Conservation (phyloP, 2,329 filamentous ascomycete genomes). For the Botrytis fabae region DNA sequence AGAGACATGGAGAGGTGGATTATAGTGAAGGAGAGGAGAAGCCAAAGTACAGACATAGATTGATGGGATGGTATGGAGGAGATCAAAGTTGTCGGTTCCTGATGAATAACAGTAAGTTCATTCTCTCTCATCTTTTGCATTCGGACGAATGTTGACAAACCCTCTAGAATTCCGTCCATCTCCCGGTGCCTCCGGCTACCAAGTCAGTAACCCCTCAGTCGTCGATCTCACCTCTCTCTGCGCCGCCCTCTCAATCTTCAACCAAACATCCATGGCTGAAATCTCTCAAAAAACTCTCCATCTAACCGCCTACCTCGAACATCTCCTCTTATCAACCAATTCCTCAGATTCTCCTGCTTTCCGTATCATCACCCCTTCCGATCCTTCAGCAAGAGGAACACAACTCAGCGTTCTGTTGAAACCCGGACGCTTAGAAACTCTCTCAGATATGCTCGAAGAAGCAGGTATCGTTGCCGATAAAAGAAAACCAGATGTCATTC, state of each 20-base stretch:
- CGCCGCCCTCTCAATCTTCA: slow-evolving; percentile 73
- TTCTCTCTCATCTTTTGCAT: slow-evolving; percentile 21
- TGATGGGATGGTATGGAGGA: slow-evolving; percentile 86
- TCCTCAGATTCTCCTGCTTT: slow-evolving; percentile 41
- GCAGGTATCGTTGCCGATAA: slow-evolving; percentile 78
- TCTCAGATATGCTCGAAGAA: slow-evolving; percentile 63
- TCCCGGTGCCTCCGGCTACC: slow-evolving; percentile 75
- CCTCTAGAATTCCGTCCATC: slow-evolving; percentile 67
- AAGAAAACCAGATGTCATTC: slow-evolving; percentile 80
- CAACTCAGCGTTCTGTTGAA: slow-evolving; percentile 74
- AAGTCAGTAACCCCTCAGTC: slow-evolving; percentile 81
- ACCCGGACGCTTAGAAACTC: slow-evolving; percentile 67
- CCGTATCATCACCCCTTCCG: slow-evolving; percentile 44
- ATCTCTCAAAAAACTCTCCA: slow-evolving; percentile 70
- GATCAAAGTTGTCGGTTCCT: slow-evolving; percentile 75
- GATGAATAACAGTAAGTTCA: slow-evolving; percentile 66
- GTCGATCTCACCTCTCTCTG: slow-evolving; percentile 75
- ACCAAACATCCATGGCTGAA: slow-evolving; percentile 65
- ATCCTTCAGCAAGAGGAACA: slow-evolving; percentile 35
- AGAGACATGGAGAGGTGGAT: slow-evolving; percentile 63
- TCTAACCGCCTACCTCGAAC: slow-evolving; percentile 75
- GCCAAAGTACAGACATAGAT: slow-evolving; percentile 60
- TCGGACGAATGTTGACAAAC: slow-evolving; percentile 27
- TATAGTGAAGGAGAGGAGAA: slow-evolving; percentile 44
- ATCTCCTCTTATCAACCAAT: slow-evolving; percentile 54